Evolutionary conservation across 495 filamentous ascomycete species (phyloP).

Genomic region (Copromyces sp.): DNA sequence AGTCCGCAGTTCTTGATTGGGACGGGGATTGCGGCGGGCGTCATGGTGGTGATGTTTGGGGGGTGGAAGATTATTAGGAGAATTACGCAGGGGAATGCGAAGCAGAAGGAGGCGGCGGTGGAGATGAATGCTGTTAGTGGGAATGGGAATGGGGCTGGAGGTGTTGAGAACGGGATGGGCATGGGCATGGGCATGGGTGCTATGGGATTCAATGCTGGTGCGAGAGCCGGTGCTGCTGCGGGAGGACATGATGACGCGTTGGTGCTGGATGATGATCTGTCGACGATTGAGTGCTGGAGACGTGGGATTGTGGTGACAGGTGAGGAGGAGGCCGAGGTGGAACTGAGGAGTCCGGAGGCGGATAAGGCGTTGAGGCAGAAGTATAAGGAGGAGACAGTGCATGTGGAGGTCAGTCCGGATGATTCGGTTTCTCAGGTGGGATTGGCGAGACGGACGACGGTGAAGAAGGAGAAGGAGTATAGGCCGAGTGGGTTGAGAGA

Average conservation of each 20-base stretch:
- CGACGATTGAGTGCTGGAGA: constrained; percentile 70
- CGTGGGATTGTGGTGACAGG: constrained; percentile 53
- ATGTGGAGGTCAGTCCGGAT: constrained; percentile 17
- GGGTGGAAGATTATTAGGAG: constrained; percentile 95
- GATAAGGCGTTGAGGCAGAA: constrained; percentile 42
- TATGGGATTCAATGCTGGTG: not conserved
- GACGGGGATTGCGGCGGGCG: constrained; percentile 75
- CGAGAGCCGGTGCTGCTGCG: not conserved
- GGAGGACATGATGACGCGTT: constrained; percentile 33
- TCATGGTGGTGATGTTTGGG: constrained; percentile 87
- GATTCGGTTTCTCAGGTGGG: constrained; percentile 21
- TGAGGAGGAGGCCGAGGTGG: constrained; percentile 71
- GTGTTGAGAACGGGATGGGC: too few relatives aligned
- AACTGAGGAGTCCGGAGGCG: constrained; percentile 75
- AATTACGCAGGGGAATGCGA: constrained; percentile 39
- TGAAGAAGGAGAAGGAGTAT: constrained; percentile 16
- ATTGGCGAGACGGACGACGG: constrained; percentile 8
- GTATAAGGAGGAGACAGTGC: constrained; percentile 5
- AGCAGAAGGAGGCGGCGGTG: constrained; percentile 44
- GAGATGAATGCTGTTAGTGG: constrained; percentile 30
- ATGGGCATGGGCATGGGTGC: too few relatives aligned
- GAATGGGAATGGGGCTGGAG: not conserved
- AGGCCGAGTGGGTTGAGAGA: constrained; percentile 18
- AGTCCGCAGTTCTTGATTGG: constrained; percentile 91
- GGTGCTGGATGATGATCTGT: constrained; percentile 43